These are phyloP conservation scores for Leptomonas pyrrhocoris DNA, from an alignment of 208 protist species.

Conservation along the genomic window DNA sequence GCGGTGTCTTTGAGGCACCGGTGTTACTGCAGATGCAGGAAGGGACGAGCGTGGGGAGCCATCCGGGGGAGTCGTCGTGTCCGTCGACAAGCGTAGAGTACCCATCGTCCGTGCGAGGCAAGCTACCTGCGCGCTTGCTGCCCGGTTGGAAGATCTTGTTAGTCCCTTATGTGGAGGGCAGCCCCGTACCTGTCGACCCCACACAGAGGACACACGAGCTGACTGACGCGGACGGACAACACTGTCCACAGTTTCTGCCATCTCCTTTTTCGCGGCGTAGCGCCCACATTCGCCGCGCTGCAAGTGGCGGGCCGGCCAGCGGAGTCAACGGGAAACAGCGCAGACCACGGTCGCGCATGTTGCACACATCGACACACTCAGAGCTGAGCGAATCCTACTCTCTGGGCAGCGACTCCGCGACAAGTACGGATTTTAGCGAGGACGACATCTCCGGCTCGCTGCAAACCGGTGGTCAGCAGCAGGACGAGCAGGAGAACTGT, in stretches of 20 bases:
- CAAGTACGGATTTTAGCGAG: slow-evolving; percentile 9
- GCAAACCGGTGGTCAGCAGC: not conserved
- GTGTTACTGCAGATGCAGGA: slow-evolving; percentile 28
- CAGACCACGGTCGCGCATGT: not conserved
- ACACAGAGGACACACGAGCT: too few species aligned
- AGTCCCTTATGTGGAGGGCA: slow-evolving; percentile 25
- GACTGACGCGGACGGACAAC: not conserved
- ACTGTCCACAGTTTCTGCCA: not conserved
- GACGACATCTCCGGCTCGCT: slow-evolving; percentile 4
- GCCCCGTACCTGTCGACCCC: not conserved
- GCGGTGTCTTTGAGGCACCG: slow-evolving; percentile 20
- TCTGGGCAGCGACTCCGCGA: not conserved
- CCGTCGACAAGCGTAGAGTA: slow-evolving; percentile 5
- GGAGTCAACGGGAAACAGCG: not conserved
- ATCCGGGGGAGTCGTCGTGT: not conserved
- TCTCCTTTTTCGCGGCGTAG: not conserved
- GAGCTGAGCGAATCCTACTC: not conserved
- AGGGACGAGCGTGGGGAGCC: not conserved
- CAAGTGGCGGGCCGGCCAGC: too few species aligned
- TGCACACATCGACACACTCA: not conserved
- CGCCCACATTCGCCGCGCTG: not conserved
- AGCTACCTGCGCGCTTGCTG: slow-evolving; percentile 3
- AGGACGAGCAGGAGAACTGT: not conserved
- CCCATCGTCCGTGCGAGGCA: slow-evolving; percentile 7
- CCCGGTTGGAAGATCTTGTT: slow-evolving; percentile 34